Base-by-base conservation (phyloP, 108 stramenopile species). In the Epithemia pelagica region DNA sequence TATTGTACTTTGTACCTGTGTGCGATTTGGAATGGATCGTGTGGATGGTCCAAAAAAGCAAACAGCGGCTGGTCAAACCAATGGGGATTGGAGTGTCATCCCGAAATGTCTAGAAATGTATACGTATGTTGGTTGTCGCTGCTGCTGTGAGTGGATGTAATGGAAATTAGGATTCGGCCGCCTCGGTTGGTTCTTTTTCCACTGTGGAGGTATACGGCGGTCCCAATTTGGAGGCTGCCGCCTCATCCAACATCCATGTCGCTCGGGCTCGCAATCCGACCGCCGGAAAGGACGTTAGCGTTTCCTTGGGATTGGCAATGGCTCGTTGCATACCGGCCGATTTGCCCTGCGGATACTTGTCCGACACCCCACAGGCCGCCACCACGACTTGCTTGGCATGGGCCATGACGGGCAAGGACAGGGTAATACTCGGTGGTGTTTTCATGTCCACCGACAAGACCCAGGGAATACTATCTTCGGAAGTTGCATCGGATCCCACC, bases 331-430 rank as follows among this genome's bases (percentile, higher is more conserved):
- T 92, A 15, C 77, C 91, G 22, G 46, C 70, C 25, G 81, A 65
- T 66, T 92, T 92, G 2, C 91, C 91, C 31, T 84, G 71, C 10
- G 88, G 91, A 75, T 92, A 92, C 61, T 92, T 92, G 3, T 76
- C 85, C 1, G 72, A 74, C 27, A 84, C 66, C 1, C 91, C 91
- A 32, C 82, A 78, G 0, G 91, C 91, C 8, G 85, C 76, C 10
- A 92, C 82, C n/a, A 92, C 82, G 20, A 82, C 74, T 28, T 72
- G 58, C 32, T 77, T 84, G 0, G 86, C 82, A 10, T 66, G 62
- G 33, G 60, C 59, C 85, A 92, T 92, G 22, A 88, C 86, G 0
- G 91, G 88, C 25, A 92, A 54, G 3, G 82, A 74, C 37, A 92
- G 58, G 20, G 86, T 79, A 52, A 93, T 93, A 58, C 66, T 66